Evolutionary conservation across 2,329 filamentous ascomycete genomes (phyloP).

Genomic region (Aspergillus versicolor): DNA sequence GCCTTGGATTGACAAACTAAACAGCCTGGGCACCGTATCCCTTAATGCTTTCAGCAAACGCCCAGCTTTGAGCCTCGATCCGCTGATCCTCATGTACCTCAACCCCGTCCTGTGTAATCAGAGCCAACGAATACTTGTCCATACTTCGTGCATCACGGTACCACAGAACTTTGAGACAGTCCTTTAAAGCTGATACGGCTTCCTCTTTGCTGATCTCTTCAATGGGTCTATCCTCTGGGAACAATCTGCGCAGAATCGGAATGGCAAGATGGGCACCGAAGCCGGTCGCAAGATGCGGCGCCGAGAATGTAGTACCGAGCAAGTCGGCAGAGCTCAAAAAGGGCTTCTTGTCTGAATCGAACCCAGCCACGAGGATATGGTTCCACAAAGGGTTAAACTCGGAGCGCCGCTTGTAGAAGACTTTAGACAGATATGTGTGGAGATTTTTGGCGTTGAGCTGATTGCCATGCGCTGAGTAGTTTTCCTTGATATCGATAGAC

Average conservation of each 20-base stretch:
- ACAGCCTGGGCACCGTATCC: constrained; percentile 84
- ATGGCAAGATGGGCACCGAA: constrained; percentile 92
- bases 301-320: constrained; percentile 85
- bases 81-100: constrained; percentile 80
- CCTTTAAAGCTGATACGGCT: constrained; percentile 77
- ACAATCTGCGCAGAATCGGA: constrained; percentile 80
- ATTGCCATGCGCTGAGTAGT: constrained; percentile 64
- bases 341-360: constrained; percentile 75
- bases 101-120: constrained; percentile 86
- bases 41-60: constrained; percentile 90
- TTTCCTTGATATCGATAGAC: constrained; percentile 83
- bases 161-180: constrained; percentile 98
- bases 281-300: constrained; percentile 86
- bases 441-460: constrained; percentile 85
- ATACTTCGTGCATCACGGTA: constrained; percentile 93
- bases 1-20: constrained; percentile 25
- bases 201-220: constrained; percentile 71
- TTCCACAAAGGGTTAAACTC: constrained; percentile 99
- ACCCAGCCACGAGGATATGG: constrained; percentile 83
- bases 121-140: constrained; percentile 86
- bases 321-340: constrained; percentile 92
- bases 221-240: constrained; percentile 79
- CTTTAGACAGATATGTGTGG: constrained; percentile 93
- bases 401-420: constrained; percentile 90
- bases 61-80: constrained; percentile 96